phyloP scores from a whole-genome alignment of 192 early-diverging fungal genomes.

The Spizellomyces punctatus region DNA sequence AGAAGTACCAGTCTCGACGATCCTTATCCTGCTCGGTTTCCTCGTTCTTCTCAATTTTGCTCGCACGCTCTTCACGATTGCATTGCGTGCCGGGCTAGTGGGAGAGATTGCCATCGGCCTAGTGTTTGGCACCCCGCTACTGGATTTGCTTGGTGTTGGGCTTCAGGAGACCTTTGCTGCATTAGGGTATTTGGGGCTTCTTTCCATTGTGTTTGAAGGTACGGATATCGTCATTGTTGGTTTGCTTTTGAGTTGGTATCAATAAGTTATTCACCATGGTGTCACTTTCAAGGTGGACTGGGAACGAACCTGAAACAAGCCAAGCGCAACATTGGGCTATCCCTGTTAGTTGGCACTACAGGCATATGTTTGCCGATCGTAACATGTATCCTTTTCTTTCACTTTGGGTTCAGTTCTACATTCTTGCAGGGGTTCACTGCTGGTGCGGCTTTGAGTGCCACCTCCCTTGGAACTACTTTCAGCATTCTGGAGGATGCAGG shows the following conservation, averaged over 20 bases:
- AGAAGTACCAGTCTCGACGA: background rate
- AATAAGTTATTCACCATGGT: too few species aligned
- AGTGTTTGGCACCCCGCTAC: background rate
- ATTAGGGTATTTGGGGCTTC: background rate
- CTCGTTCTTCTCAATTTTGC: background rate
- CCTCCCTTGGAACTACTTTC: too few species aligned
- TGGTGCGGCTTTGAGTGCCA: too few species aligned
- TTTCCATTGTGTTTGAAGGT: constrained; percentile 2
- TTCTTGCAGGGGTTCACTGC: too few species aligned
- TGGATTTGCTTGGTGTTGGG: background rate
- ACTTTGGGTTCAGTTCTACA: too few species aligned
- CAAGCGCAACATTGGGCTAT: too few species aligned
- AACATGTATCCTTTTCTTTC: too few species aligned
- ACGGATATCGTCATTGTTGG: too few species aligned
- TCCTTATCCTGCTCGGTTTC: background rate
- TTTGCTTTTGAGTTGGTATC: too few species aligned
- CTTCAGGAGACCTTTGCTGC: background rate
- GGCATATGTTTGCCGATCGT: too few species aligned
- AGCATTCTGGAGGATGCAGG: too few species aligned
- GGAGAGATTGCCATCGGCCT: background rate
- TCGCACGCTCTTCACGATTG: background rate
- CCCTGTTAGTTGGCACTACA: too few species aligned
- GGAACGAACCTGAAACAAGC: background rate
- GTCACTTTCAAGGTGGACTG: constrained; percentile 2
- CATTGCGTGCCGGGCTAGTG: background rate